Base-by-base conservation (phyloP, 108 stramenopile genomes). In the Nitzschia inconspicua region DNA sequence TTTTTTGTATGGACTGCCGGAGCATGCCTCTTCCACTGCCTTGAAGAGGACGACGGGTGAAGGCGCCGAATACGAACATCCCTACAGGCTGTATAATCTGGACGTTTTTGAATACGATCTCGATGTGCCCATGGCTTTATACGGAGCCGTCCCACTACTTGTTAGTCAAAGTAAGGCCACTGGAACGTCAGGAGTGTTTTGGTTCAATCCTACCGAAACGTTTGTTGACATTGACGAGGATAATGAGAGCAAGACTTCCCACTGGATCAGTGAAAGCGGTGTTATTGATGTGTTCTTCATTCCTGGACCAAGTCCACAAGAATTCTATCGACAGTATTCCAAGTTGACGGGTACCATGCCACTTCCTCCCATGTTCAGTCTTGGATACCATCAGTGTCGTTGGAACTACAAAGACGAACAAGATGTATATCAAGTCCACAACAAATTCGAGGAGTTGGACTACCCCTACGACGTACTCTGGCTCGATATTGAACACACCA, bases 401-500 rank as follows among this genome's bases (percentile, higher is more conserved):
- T 99, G 98, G 98, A 99, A 99, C 75, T 70, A 99, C 79, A 89
- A 88, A 28, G 97, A 98, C 63, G 98, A 99, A 65, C 76, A 83
- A 42, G 98, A 97, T 79, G 97, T 97, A 7, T 82, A 82, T 40
- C 68, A 75, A 32, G 96, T 97, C n/a, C 89, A 97, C 61, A 75
- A 60, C 29, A 88, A 93, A 65, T 97, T 97, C 66, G 96, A 97
- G 63, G 91, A 95, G 66, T 70, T 90, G 25, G 97, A 98, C 67
- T 97, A 97, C 73, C 99, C 99, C 3, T 98, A 98, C 66, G 99
- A 99, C 72, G 99, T 99, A 0, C 70, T 99, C 48, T 99, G 99
- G 99, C 81, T 99, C 46, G 99, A 99, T 77, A 99, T 99, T 72
- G 99, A 99, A 66, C 99, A 99, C 73, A 99, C 99, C 0, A 95